Conservation (phyloP, 306 rosid genomes). For the Citrullus colocynthis region DNA sequence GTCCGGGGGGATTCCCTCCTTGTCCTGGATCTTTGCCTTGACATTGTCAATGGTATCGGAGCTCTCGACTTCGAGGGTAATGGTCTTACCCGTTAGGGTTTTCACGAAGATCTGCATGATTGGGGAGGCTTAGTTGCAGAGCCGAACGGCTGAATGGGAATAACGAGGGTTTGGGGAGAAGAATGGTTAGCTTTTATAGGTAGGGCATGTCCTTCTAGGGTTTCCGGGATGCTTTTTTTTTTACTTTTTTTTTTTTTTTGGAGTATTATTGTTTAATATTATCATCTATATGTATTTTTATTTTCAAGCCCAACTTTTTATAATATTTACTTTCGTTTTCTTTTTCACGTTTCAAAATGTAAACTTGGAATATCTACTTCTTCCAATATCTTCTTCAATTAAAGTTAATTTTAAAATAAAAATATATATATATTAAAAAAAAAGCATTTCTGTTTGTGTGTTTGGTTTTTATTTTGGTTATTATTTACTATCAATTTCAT, state of each 20-base stretch:
- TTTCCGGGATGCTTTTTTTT: not conserved
- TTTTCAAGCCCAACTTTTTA: not conserved
- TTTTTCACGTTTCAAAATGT: no score
- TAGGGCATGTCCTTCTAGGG: not conserved
- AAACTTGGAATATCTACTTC: no score
- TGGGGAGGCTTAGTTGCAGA: slow-evolving; percentile 1
- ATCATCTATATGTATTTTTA: not conserved
- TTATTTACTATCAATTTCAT: no score
- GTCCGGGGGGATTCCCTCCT: slow-evolving; percentile 92
- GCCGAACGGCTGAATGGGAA: not conserved
- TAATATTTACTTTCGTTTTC: no score
- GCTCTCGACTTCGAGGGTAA: slow-evolving; percentile 86
- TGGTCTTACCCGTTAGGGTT: slow-evolving; percentile 91
- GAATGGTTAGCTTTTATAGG: not conserved
- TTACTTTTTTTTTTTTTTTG: no score
- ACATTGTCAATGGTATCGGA: slow-evolving; percentile 90
- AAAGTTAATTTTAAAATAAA: no score
- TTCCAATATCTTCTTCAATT: no score
- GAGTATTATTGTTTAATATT: not conserved
- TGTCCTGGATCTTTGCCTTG: slow-evolving; percentile 88
- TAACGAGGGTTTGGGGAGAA: not conserved
- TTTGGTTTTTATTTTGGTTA: no score
- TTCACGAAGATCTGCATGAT: slow-evolving; percentile 91
- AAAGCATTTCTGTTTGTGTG: no score
- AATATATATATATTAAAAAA: no score